These are phyloP conservation scores for Salix koriyanagi DNA, from an alignment of 345 rosid genomes.

Conservation along the genomic window DNA sequence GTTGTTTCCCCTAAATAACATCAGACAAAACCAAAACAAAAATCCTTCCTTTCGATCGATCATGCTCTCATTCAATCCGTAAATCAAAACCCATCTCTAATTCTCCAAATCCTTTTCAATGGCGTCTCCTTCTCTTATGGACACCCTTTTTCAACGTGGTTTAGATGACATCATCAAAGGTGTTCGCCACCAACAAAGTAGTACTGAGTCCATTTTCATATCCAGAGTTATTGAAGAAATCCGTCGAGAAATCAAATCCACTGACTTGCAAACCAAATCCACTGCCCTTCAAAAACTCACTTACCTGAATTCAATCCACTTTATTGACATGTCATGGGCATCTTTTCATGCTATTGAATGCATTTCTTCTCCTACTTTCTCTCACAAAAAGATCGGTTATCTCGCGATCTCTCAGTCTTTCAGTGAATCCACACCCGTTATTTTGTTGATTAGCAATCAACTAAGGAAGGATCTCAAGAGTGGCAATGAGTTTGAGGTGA, in stretches of 20 bases:
- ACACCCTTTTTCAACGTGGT: slow-evolving; percentile 76
- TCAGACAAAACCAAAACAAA: neutral
- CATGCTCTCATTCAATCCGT: neutral
- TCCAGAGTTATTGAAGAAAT: slow-evolving; percentile 75
- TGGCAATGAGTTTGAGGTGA: slow-evolving; percentile 63
- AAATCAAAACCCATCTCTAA: neutral
- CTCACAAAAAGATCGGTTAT: slow-evolving; percentile 73
- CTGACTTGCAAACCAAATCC: slow-evolving; percentile 80
- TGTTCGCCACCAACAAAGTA: slow-evolving; percentile 53
- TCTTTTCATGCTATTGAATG: slow-evolving; percentile 85
- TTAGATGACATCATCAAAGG: slow-evolving; percentile 86
- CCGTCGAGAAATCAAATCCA: slow-evolving; percentile 79
- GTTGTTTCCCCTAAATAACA: neutral
- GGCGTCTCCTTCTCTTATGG: slow-evolving; percentile 79
- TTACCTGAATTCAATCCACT: slow-evolving; percentile 69
- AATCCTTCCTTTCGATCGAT: neutral
- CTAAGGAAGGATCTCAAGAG: slow-evolving; percentile 78
- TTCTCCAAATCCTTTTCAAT: slow-evolving; percentile 19
- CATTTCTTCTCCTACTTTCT: slow-evolving; percentile 66
- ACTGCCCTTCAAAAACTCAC: slow-evolving; percentile 80
- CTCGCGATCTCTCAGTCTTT: slow-evolving; percentile 79
- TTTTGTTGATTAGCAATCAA: slow-evolving; percentile 81
- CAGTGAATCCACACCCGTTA: slow-evolving; percentile 68
- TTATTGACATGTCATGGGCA: slow-evolving; percentile 83
- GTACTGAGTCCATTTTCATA: slow-evolving; percentile 50